Conservation (phyloP, 768 basidiomycete species). For the Agrocybe pediades region DNA sequence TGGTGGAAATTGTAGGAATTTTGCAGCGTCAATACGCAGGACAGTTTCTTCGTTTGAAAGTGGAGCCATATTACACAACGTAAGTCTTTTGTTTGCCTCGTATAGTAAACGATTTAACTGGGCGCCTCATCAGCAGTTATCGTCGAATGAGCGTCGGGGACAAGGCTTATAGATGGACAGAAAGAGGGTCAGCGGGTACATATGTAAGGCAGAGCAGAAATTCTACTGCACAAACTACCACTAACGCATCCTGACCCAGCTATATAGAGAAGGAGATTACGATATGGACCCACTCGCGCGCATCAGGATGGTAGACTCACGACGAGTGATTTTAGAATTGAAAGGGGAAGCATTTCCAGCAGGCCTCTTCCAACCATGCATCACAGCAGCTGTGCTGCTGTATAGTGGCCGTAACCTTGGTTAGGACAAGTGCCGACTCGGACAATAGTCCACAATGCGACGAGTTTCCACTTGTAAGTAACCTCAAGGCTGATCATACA, state of each 20-base stretch:
- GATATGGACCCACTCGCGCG: not conserved
- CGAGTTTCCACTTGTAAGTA: too few relatives aligned
- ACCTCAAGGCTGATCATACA: too few relatives aligned
- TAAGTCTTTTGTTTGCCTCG: too few relatives aligned
- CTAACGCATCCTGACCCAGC: not conserved
- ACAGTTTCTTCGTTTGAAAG: not conserved
- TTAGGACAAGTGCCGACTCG: too few relatives aligned
- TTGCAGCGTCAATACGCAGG: not conserved
- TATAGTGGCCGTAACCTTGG: too few relatives aligned
- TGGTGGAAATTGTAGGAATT: not conserved
- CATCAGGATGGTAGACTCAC: not conserved
- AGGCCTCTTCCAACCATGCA: not conserved
- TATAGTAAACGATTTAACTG: too few relatives aligned
- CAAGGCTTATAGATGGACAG: not conserved
- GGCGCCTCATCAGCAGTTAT: not conserved
- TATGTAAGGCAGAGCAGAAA: not conserved
- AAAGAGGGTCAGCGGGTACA: not conserved
- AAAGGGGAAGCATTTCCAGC: not conserved
- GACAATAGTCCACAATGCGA: too few relatives aligned
- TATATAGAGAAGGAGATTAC: not conserved
- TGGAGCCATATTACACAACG: not conserved
- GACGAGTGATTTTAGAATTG: not conserved
- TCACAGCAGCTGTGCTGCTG: not conserved
- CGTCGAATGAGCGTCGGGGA: not conserved
- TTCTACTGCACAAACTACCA: not conserved